phyloP scores from a whole-genome alignment of 345 rosid genomes.

The Salix koriyanagi region DNA sequence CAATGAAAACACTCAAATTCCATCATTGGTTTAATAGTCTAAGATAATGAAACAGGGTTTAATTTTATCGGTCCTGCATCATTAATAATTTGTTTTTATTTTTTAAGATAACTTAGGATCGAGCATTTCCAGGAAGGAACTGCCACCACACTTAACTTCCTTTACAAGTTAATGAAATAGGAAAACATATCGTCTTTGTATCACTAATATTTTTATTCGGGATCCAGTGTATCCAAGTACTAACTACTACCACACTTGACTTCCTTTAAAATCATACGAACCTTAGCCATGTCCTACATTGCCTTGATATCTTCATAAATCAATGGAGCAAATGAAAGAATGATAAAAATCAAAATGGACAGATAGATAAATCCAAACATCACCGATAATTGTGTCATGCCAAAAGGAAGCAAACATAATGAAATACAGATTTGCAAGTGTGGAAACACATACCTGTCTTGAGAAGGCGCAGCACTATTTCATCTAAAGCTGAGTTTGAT shows the following conservation, averaged over 20 bases:
- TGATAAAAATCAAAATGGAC: not conserved
- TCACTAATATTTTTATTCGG: no score
- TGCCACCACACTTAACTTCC: not conserved
- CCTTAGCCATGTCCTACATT: not conserved
- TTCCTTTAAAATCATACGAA: not conserved
- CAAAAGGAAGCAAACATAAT: not conserved
- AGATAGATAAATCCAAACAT: not conserved
- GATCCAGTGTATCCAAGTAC: not conserved
- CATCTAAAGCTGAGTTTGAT: conserved; percentile 98
- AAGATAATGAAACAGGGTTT: not conserved
- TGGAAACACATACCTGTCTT: conserved; percentile 51
- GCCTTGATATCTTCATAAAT: not conserved
- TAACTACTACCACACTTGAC: not conserved
- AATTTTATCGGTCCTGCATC: not conserved
- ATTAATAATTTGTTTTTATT: no score
- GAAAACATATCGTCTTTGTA: not conserved
- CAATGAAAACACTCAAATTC: not conserved
- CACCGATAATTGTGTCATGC: not conserved
- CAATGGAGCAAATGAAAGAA: not conserved
- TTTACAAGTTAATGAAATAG: not conserved
- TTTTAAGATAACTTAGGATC: not conserved
- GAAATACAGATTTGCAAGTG: not conserved
- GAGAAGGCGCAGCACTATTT: conserved; percentile 82
- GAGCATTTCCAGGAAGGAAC: not conserved
- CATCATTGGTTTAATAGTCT: not conserved